Conservation (phyloP, 106 monocot genomes). For the Agapanthus africanus region DNA sequence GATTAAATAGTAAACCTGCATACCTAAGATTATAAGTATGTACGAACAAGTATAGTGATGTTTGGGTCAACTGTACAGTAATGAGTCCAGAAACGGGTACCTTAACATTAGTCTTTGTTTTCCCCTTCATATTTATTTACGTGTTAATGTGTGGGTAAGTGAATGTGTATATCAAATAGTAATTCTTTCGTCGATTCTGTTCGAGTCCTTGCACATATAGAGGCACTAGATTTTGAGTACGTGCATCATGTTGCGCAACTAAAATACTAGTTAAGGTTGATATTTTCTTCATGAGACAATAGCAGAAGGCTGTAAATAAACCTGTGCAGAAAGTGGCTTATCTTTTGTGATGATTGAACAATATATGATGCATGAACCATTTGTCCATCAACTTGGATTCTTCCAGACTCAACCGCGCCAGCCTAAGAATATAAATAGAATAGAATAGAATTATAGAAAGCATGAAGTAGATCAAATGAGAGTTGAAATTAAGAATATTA, state of each 20-base stretch:
- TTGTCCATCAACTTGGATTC: constrained; percentile 85
- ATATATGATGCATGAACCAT: constrained; percentile 55
- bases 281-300: not conserved
- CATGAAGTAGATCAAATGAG: not conserved
- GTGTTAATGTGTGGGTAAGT: not conserved
- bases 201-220: not conserved
- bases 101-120: too few species aligned
- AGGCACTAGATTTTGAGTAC: not conserved
- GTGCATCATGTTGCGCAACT: not conserved
- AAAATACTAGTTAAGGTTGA: not conserved
- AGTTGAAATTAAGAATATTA: too few species aligned
- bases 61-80: too few species aligned
- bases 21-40: too few species aligned
- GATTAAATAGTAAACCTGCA: too few species aligned
- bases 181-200: not conserved
- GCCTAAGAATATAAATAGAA: constrained; percentile 35
- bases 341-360: constrained; percentile 64
- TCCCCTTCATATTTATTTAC: too few species aligned
- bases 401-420: constrained; percentile 73
- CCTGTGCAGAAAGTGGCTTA: constrained; percentile 98
- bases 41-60: too few species aligned
- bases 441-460: constrained; percentile 5
- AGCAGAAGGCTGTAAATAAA: constrained; percentile 10
- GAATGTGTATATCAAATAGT: not conserved
- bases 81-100: too few species aligned